Evolutionary conservation across 208 protist species (phyloP).

Genomic region (Leishmania turanica): DNA sequence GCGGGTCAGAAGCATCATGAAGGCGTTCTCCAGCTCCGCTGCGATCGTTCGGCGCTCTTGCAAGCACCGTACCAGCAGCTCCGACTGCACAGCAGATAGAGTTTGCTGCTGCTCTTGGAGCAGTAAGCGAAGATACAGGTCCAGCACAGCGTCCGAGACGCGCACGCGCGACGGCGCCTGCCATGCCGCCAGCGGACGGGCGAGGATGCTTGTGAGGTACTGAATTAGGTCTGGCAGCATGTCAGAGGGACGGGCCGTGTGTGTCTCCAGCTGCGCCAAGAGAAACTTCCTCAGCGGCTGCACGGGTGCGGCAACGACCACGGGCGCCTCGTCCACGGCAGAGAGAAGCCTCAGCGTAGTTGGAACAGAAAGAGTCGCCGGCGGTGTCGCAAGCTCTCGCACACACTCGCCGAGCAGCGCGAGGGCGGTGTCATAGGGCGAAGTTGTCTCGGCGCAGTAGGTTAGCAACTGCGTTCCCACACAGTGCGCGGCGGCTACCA

Average conservation of each 20-base stretch:
- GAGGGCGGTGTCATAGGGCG: neutral
- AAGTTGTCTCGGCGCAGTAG: neutral
- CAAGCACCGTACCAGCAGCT: constrained; percentile 44
- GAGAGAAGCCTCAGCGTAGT: constrained; percentile 22
- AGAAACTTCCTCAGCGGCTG: constrained; percentile 13
- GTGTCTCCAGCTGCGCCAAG: constrained; percentile 16
- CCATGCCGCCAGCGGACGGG: neutral
- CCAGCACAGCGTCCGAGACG: constrained; percentile 61
- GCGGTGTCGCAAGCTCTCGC: neutral
- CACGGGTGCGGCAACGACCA: constrained; percentile 2
- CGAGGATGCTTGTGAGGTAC: constrained; percentile 13
- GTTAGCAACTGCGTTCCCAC: neutral
- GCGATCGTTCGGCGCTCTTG: constrained; percentile 32
- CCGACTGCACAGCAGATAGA: constrained; percentile 20
- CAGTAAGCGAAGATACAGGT: constrained; percentile 59
- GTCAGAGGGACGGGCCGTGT: constrained; percentile 4
- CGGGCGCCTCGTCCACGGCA: constrained; percentile 11
- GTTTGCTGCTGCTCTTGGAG: constrained; percentile 23
- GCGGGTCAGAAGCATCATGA: constrained; percentile 65
- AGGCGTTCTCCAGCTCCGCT: constrained; percentile 48
- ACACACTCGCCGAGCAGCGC: constrained; percentile 16
- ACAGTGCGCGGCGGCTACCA: neutral
- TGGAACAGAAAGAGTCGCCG: neutral
- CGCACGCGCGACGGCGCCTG: neutral
- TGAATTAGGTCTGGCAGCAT: constrained; percentile 16